phyloP scores from a whole-genome alignment of 768 basidiomycete species.

The Termitomyces sp. region DNA sequence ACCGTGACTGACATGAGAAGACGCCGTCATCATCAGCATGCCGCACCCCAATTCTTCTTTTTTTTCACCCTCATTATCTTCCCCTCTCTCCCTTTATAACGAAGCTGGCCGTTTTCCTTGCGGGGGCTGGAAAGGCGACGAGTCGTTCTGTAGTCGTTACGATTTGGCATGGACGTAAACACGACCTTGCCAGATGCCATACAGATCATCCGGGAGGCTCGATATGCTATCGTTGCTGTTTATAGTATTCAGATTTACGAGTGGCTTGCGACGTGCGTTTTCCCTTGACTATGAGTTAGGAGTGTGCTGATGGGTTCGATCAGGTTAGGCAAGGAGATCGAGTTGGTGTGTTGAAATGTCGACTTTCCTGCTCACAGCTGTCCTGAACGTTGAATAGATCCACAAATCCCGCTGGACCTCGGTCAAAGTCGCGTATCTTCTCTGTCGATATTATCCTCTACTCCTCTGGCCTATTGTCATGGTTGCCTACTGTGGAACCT shows the following conservation, averaged over 20 bases:
- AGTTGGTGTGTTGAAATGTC: conserved; percentile 22
- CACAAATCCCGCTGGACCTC: conserved; percentile 30
- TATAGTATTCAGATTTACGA: conserved; percentile 29
- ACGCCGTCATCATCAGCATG: conserved; percentile 2
- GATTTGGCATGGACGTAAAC: conserved; percentile 7
- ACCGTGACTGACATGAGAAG: conserved; percentile 14
- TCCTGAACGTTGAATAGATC: conserved; percentile 19
- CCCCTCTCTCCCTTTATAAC: neutral
- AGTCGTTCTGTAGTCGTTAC: neutral
- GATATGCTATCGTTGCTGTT: conserved; percentile 28
- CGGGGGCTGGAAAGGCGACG: conserved; percentile 6
- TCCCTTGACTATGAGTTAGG: neutral
- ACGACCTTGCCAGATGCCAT: conserved; percentile 4
- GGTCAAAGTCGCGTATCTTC: conserved; percentile 32
- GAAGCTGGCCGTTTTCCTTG: conserved; percentile 5
- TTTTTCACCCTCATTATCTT: neutral
- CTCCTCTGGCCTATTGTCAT: conserved; percentile 29
- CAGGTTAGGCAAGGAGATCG: conserved; percentile 26
- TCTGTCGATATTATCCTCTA: conserved; percentile 38
- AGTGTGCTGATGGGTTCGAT: neutral
- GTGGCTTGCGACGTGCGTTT: conserved; percentile 30
- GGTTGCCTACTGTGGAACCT: conserved; percentile 32
- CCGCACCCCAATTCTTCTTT: neutral
- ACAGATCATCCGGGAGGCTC: conserved; percentile 16
- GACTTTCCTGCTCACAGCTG: neutral